Evolutionary conservation across 2,329 filamentous ascomycete species (phyloP), one percentile per base, ranked within the genome.

Genomic region (Fusarium brachygibbosum): DNA sequence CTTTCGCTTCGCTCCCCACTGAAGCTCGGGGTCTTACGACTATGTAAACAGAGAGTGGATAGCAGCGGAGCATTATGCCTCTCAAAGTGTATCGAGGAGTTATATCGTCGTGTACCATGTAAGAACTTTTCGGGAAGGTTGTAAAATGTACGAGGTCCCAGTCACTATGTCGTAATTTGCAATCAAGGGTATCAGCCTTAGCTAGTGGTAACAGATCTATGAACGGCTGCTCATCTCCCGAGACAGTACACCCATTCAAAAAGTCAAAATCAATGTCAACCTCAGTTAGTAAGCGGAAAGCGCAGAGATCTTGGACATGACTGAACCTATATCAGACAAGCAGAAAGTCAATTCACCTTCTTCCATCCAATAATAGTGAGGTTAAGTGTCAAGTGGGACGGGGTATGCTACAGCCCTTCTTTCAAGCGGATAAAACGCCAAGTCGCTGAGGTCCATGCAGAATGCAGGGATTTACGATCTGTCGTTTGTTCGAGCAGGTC

Each of bases 211-310:
- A 3, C 6, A 17, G 32, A 19, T 23, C 17, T 17, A 4, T 19
- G 0, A 58, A 32, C 41, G 56, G 56, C 14, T 40, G 56, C 9
- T 44, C 56, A 16, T 16, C 4, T 11, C 23, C 40, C 19, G 53
- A 21, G 21, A 35, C 11, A 28, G 17, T 28, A 40, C 56, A 35
- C 11, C 21, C 32, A 38, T 59, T 42, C 17, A 6, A 8, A 40
- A 48, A 59, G 1, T 23, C 29, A 29, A 58, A 44, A 28, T 32
- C 9, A 40, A 48, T 58, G 8, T 25, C 38, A 35, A 58, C 19
- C 12, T 9, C 2, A 2, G 14, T 48, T 7, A 58, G 8, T 16
- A 42, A 58, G 6, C 16, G 32, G 34, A 59, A 58, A 32, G 14
- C 14, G 28, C 5, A 5, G 31, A 59, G 1, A 16, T 38, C 3